Conservation (phyloP, 345 rosid genomes). For the Sisymbrium altissimum region DNA sequence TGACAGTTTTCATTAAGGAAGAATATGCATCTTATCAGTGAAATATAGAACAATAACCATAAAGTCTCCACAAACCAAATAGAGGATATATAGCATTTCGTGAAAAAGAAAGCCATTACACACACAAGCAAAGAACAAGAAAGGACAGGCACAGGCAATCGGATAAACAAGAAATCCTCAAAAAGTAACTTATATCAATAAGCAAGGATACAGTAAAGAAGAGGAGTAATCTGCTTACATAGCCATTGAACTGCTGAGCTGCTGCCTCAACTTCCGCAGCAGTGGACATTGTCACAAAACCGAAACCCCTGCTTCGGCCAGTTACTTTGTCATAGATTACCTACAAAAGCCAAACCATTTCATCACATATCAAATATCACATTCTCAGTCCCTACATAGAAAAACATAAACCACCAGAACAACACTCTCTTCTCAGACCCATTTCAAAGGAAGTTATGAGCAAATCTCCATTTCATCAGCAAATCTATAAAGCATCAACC, state of each 20-base stretch:
- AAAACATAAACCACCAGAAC: not conserved
- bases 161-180: constrained; percentile 3
- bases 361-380: not conserved
- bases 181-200: not conserved
- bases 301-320: constrained; percentile 97
- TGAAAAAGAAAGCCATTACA: no score
- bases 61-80: not conserved
- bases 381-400: not conserved
- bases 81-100: not conserved
- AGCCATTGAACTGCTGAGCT: constrained; percentile 86
- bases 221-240: constrained; percentile 45
- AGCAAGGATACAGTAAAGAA: not conserved
- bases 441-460: not conserved
- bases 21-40: not conserved
- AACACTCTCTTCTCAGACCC: not conserved
- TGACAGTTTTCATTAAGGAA: no score
- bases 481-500: not conserved
- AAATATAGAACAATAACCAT: not conserved
- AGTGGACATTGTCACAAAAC: constrained; percentile 94
- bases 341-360: constrained; percentile 41
- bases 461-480: not conserved
- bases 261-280: constrained; percentile 75
- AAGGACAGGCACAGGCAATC: not conserved
- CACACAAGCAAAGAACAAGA: constrained; percentile 19
- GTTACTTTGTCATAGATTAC: constrained; percentile 91